Percentiles rank a stretch among this genome's conserved stretches.
These are phyloP conservation scores for Chytriomyces sp. DNA, from an alignment of 192 early-diverging fungal species.

Conservation along the genomic window DNA sequence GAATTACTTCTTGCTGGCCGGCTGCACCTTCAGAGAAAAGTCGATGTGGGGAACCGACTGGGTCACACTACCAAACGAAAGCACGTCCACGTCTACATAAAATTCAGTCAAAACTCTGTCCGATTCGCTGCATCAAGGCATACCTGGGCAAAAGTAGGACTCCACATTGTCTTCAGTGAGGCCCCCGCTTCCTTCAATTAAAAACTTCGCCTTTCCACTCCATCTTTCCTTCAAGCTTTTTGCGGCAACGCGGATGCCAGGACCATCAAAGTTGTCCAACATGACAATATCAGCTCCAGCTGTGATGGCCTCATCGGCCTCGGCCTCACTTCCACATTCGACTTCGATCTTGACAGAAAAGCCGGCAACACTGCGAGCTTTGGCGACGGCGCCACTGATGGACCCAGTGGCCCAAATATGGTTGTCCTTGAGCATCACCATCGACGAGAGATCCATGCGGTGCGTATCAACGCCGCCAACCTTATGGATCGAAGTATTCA, in stretches of 20 bases:
- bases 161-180: conserved; percentile 85
- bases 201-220: conserved; percentile 57
- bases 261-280: conserved; percentile 91
- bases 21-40: conserved; percentile 91
- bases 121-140: neutral
- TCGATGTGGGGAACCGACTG: conserved; percentile 96
- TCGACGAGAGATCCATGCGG: conserved; percentile 93
- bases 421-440: conserved; percentile 99
- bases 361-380: conserved; percentile 80
- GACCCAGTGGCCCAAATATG: conserved; percentile 92
- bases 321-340: conserved; percentile 88
- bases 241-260: conserved; percentile 66
- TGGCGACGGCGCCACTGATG: conserved; percentile 84
- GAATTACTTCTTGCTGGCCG: conserved; percentile 25
- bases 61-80: conserved; percentile 89
- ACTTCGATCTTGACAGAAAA: conserved; percentile 97
- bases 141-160: conserved; percentile 79
- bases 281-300: conserved; percentile 98
- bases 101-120: neutral
- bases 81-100: conserved; percentile 75
- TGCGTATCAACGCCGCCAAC: conserved; percentile 97
- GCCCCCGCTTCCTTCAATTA: conserved; percentile 95
- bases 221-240: conserved; percentile 76
- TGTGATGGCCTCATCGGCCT: conserved; percentile 93
- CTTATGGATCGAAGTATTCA: neutral